Percentiles rank a stretch among this genome's conserved stretches.
Evolutionary conservation across 306 rosid species (phyloP).

Genomic region (Corylus avellana): DNA sequence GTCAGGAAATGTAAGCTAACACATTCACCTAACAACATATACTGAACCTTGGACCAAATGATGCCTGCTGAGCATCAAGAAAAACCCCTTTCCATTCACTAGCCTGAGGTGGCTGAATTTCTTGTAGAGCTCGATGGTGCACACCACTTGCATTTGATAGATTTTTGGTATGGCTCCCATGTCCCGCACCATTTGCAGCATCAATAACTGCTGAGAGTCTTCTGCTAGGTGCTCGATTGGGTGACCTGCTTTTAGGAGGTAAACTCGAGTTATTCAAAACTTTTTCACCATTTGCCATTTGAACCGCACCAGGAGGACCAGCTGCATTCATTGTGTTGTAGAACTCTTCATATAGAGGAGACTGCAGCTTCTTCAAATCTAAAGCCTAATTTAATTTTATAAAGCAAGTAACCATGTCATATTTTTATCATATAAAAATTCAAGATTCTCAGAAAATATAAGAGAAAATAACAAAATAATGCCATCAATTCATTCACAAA

Average conservation of each 20-base stretch:
- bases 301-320: slow-evolving; percentile 42
- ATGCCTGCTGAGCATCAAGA: slow-evolving; percentile 45
- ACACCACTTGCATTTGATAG: slow-evolving; percentile 40
- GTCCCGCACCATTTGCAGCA: slow-evolving; percentile 43
- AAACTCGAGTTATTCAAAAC: slow-evolving; percentile 44
- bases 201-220: slow-evolving; percentile 55
- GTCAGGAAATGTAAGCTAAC: slow-evolving; percentile 23
- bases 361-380: slow-evolving; percentile 81
- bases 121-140: slow-evolving; percentile 62
- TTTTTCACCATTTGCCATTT: slow-evolving; percentile 40
- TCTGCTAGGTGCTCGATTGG: slow-evolving; percentile 53
- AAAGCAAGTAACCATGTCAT: slow-evolving; percentile 19
- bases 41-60: slow-evolving; percentile 54
- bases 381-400: slow-evolving; percentile 55
- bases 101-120: slow-evolving; percentile 72
- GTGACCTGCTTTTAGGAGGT: slow-evolving; percentile 66
- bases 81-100: slow-evolving; percentile 57
- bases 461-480: slow-evolving; percentile 20
- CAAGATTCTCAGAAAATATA: slow-evolving; percentile 8
- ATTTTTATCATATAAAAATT: slow-evolving; percentile 11
- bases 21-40: slow-evolving; percentile 22
- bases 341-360: slow-evolving; percentile 88
- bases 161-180: slow-evolving; percentile 43
- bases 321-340: slow-evolving; percentile 53
- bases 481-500: slow-evolving; percentile 1